Evolutionary conservation across 805 yeast species (phyloP), one percentile per base, ranked within the genome.

Genomic region (Metschnikowia peoriensis): DNA sequence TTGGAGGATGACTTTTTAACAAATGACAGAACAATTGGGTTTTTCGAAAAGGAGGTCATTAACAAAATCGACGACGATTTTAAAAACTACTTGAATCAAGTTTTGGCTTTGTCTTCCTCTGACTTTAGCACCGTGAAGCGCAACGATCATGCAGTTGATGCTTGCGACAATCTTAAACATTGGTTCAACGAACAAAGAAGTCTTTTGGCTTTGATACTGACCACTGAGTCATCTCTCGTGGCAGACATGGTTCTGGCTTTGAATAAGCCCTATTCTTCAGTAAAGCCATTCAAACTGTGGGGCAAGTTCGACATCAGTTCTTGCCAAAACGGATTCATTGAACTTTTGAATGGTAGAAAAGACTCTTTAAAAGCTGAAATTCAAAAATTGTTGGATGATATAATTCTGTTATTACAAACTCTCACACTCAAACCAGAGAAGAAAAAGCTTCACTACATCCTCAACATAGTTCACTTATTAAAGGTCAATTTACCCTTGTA

Each of bases 61-160:
- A 59, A 54, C 3, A 46, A 66, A 22, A 67, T 72, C 47, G 72
- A 70, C 38, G 50, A 51, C 10, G 66, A 71, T 49, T 55, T 71
- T 44, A 65, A 64, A 16, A 38, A 50, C 9, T 74, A 74, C 50
- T 64, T 72, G 32, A 53, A 57, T 8, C 44, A 47, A n/a, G 53
- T 55, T 3, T 42, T 59, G 6, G 37, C 41, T 2, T 32, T 52
- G 27, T 50, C 56, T 5, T 51, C 61, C 4, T 41, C 47, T 4
- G 16, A 41, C 27, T 41, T 47, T 29, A 38, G 42, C 9, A 7
- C 38, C n/a, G 27, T 28, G 2, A 38, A 28, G 9, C 12, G 15
- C 1, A 17, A 32, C 9, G 12, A 15, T 5, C 14, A 14, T 17
- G 43, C 15, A 8, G n/a, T 37, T 2, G 42, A 51, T 40, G 45